Conservation (phyloP, 495 filamentous ascomycete species). For the Pseudotulostoma volvatum region DNA sequence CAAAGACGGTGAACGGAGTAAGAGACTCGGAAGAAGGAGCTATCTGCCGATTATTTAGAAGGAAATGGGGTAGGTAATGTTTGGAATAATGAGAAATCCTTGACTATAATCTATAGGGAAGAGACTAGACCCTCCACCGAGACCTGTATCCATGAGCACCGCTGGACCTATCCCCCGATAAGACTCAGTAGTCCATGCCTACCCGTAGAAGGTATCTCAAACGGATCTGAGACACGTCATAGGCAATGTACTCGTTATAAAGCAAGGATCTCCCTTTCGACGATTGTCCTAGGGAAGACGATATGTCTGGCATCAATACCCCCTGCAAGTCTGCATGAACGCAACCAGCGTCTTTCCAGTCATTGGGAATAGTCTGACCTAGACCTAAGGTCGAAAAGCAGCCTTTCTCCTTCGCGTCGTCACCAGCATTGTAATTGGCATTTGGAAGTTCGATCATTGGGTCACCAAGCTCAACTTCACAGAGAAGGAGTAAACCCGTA, state of each 20-base stretch:
- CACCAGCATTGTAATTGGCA: conserved; percentile 42
- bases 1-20: too few relatives aligned
- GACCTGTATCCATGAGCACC: too few relatives aligned
- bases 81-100: too few relatives aligned
- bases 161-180: too few relatives aligned
- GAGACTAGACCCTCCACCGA: too few relatives aligned
- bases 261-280: conserved; percentile 4
- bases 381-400: conserved; percentile 51
- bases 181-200: conserved; percentile 13
- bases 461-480: conserved; percentile 62
- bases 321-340: conserved; percentile 47
- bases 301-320: conserved; percentile 38
- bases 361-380: conserved; percentile 40
- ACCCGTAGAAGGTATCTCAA: conserved; percentile 64
- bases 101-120: too few relatives aligned
- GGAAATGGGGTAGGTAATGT: too few relatives aligned
- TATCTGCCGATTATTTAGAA: too few relatives aligned
- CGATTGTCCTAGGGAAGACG: not conserved
- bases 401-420: conserved; percentile 40
- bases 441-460: conserved; percentile 43
- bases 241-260: conserved; percentile 55
- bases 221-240: conserved; percentile 62
- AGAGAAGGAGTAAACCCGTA: conserved; percentile 52
- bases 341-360: conserved; percentile 60
- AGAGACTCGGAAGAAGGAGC: too few relatives aligned